Base-by-base conservation (phyloP, 306 rosid species). In the Inga oerstediana region DNA sequence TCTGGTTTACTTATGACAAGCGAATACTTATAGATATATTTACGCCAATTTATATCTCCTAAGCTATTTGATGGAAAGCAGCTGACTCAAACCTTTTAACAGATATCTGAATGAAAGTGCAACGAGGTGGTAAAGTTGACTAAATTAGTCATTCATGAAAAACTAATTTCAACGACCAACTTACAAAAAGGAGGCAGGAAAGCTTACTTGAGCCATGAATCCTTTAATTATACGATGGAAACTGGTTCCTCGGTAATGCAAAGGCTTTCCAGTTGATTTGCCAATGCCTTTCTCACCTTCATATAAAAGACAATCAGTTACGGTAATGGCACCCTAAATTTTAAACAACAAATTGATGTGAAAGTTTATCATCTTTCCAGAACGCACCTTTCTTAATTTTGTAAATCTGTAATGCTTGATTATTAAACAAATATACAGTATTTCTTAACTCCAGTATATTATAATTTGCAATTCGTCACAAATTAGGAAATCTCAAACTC, bases 191-290 rank as follows among this genome's bases (percentile, higher is more conserved):
- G 59, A 73, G 65, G 17, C 39, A 79, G 80, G 39, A 58, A 8
- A 78, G 86, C 98, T 82, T 91, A 97, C 99, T 83, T 97, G 99
- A 82, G 98, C 97, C 98, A 97, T 97, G 77, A 94, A 97, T 78
- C 97, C 99, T 89, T 88, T 89, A 78, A 97, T 94, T 79, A 97
- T 87, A 68, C 98, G 95, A 87, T 97, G 99, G 80, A 97, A 90
- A 58, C 72, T 70, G 19, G 99, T 87, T 65, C 97, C 99, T 86
- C 90, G 91, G 86, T 76, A 97, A 85, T 94, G 97, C 84, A 94
- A 92, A 82, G 95, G 97, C 85, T 91, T 94, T 54, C 92, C 97
- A 0, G 98, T 93, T 52, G 93, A 84, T 86, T 88, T 89, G 72
- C 98, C 97, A 77, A 89, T 87, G 74, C 97, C 98, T 88, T 92